Evolutionary conservation across 352 stramenopile species (phyloP).

Genomic region (Globisporangium abappressorium): DNA sequence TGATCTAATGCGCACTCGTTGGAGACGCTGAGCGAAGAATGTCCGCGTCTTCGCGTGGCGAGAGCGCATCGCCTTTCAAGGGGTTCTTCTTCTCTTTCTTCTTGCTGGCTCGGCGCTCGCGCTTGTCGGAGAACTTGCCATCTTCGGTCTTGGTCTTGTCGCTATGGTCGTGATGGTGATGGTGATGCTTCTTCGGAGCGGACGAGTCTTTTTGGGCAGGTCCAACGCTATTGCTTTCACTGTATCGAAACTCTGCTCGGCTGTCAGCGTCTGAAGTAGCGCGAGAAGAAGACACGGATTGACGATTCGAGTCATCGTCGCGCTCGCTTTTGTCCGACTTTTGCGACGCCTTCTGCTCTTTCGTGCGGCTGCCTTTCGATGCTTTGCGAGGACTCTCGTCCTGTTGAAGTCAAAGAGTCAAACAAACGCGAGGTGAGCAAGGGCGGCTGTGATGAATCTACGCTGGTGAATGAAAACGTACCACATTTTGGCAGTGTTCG

Average conservation of each 20-base stretch:
- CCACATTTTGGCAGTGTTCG: slow-evolving; percentile 54
- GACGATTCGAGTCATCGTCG: slow-evolving; percentile 17
- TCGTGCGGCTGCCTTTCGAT: slow-evolving; percentile 21
- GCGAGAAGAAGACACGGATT: slow-evolving; percentile 13
- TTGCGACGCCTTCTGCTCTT: not conserved
- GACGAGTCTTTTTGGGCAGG: not conserved
- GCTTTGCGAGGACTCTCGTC: slow-evolving; percentile 28
- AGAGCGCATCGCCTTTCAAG: not conserved
- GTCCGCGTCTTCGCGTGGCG: not conserved
- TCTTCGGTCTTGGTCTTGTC: not conserved
- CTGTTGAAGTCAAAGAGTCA: slow-evolving; percentile 8
- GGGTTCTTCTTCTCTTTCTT: slow-evolving; percentile 23
- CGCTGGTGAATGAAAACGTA: slow-evolving; percentile 21
- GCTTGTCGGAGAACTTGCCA: slow-evolving; percentile 5
- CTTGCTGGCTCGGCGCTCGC: slow-evolving; percentile 17
- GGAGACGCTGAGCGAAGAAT: slow-evolving; percentile 7
- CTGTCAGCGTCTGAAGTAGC: not conserved
- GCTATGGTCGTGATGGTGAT: not conserved
- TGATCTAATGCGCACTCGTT: slow-evolving; percentile 12
- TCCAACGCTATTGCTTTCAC: slow-evolving; percentile 15
- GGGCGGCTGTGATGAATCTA: not conserved
- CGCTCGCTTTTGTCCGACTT: not conserved
- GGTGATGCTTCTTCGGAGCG: not conserved
- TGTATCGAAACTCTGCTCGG: slow-evolving; percentile 5
- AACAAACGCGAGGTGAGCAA: not conserved